Evolutionary conservation across 2,329 filamentous ascomycete species (phyloP).

Genomic region (Paracoccidioides lutzii): DNA sequence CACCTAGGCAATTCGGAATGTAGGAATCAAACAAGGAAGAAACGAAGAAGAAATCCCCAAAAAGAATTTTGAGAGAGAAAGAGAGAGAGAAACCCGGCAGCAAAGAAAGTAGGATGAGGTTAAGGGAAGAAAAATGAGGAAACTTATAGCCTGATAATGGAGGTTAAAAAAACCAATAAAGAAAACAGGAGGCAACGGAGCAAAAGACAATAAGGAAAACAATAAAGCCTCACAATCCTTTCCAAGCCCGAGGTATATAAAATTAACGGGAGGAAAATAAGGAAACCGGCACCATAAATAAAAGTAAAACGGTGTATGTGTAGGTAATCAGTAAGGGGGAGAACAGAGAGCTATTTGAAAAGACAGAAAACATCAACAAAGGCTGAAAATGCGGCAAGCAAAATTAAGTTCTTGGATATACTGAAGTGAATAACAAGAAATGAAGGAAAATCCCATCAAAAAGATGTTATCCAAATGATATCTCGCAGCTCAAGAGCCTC

Average conservation of each 20-base stretch:
- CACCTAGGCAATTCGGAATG: slow-evolving; percentile 12
- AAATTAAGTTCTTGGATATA: not conserved
- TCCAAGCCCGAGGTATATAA: not conserved
- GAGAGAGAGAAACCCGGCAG: slow-evolving; percentile 6
- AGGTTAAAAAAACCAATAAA: slow-evolving; percentile 5
- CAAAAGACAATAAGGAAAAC: slow-evolving; percentile 16
- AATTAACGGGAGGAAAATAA: not conserved
- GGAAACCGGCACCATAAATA: not conserved
- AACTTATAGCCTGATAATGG: slow-evolving; percentile 8
- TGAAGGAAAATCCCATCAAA: not conserved
- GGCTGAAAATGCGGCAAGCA: not conserved
- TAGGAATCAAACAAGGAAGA: slow-evolving; percentile 20
- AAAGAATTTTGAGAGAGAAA: slow-evolving; percentile 4
- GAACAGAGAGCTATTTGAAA: not conserved
- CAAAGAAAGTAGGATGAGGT: slow-evolving; percentile 11
- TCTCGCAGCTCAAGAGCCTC: not conserved
- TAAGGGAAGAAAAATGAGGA: slow-evolving; percentile 5
- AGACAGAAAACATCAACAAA: not conserved
- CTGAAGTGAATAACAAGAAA: not conserved
- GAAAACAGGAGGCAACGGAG: slow-evolving; percentile 19
- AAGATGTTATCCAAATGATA: not conserved
- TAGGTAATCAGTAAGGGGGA: not conserved
- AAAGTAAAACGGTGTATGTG: not conserved
- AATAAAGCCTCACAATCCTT: slow-evolving; percentile 10
- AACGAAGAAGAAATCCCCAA: slow-evolving; percentile 18